Percentiles rank a stretch among this genome's conserved stretches.
Evolutionary conservation across 1,139 yeast species (phyloP).

Genomic region (Pneumocystis wakefieldiae): DNA sequence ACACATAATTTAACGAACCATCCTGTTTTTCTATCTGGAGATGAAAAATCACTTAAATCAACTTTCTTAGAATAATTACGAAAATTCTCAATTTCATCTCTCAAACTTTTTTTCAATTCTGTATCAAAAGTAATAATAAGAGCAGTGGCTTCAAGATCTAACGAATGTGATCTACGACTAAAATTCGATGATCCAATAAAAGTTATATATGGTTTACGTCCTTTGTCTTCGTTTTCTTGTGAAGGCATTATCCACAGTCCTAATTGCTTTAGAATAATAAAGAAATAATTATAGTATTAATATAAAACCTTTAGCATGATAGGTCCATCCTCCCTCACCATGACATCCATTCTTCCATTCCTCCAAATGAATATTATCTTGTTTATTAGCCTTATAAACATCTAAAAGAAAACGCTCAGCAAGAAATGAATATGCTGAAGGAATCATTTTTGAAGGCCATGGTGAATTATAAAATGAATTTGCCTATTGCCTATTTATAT

Average conservation of each 20-base stretch:
- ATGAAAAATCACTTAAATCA: conserved; percentile 5
- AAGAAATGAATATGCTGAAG: conserved; percentile 71
- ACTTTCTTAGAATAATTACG: conserved; percentile 22
- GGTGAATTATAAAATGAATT: conserved; percentile 79
- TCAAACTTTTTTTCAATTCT: conserved; percentile 42
- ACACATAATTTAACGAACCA: background rate
- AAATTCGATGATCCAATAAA: conserved; percentile 87
- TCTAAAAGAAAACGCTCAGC: conserved; percentile 55
- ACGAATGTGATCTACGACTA: conserved; percentile 74
- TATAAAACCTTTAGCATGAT: conserved; percentile 79
- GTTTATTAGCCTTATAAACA: conserved; percentile 34
- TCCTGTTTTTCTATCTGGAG: background rate
- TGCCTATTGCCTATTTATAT: conserved; percentile 33
- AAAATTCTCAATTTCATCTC: conserved; percentile 48
- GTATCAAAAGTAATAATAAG: conserved; percentile 57
- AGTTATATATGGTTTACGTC: conserved; percentile 47
- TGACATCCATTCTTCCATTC: conserved; percentile 88
- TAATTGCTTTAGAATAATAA: background rate
- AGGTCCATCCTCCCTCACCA: conserved; percentile 81
- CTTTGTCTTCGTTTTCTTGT: conserved; percentile 12
- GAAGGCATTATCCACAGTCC: conserved; percentile 54
- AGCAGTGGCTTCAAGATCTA: conserved; percentile 81
- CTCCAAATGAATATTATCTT: conserved; percentile 37
- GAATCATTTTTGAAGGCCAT: conserved; percentile 70
- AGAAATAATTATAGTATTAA: conserved; percentile 18